phyloP scores from a whole-genome alignment of 441 rosid species.

The Melianthus villosus region DNA sequence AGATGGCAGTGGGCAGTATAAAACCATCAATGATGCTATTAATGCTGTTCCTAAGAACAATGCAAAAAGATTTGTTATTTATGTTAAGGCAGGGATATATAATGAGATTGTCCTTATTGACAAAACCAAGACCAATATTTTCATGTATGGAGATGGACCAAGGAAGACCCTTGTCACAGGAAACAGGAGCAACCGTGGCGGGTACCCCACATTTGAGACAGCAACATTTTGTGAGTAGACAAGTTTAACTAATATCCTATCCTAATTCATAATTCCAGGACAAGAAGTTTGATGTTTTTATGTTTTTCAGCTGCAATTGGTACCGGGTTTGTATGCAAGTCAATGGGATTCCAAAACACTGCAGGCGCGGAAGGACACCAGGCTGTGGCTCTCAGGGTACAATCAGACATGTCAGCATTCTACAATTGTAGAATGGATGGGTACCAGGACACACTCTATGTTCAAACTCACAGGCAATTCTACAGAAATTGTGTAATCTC shows the following conservation, averaged over 20 bases:
- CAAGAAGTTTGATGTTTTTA: not conserved
- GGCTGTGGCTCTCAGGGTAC: conserved; percentile 81
- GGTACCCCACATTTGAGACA: conserved; percentile 34
- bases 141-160: conserved; percentile 66
- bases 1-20: conserved; percentile 60
- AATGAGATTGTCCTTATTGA: conserved; percentile 30
- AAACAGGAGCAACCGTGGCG: conserved; percentile 23
- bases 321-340: conserved; percentile 68
- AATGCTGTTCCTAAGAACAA: conserved; percentile 21
- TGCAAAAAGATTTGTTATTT: conserved; percentile 24
- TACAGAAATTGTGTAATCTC: conserved; percentile 64
- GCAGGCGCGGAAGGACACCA: conserved; percentile 89
- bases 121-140: conserved; percentile 19
- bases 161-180: conserved; percentile 53
- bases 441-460: conserved; percentile 84
- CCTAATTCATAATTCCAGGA: no score
- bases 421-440: conserved; percentile 58
- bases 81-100: conserved; percentile 61
- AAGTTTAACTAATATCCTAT: no score
- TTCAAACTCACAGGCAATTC: conserved; percentile 86
- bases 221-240: conserved; percentile 43
- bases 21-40: conserved; percentile 43
- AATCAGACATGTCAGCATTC: conserved; percentile 75
- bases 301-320: conserved; percentile 68
- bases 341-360: conserved; percentile 67